Percentiles rank a stretch among this genome's conserved stretches.
phyloP scores from a whole-genome alignment of 2,329 filamentous ascomycete species.

The Aspergillus tanneri region DNA sequence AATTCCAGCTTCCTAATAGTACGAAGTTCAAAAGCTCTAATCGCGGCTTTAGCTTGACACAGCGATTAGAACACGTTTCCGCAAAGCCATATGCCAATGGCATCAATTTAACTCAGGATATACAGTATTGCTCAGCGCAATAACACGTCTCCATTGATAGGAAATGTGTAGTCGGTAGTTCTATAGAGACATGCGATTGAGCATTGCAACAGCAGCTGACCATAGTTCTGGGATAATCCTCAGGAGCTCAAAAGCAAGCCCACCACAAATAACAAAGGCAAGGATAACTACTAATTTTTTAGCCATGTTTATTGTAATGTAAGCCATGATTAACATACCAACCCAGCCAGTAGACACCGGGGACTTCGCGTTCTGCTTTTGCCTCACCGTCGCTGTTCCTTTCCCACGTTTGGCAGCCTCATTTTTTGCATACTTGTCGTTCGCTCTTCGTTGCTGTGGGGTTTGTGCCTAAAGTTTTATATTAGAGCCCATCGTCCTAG shows the following conservation, averaged over 20 bases:
- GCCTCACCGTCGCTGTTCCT: conserved; percentile 44
- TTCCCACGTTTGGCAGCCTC: conserved; percentile 63
- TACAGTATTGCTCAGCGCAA: too few relatives aligned
- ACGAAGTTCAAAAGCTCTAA: too few relatives aligned
- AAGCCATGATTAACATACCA: conserved; percentile 49
- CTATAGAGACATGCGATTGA: background rate
- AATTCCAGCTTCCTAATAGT: too few relatives aligned
- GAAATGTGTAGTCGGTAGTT: background rate
- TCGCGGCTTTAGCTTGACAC: too few relatives aligned
- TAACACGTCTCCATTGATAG: too few relatives aligned
- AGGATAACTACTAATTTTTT: conserved; percentile 52
- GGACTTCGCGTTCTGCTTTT: conserved; percentile 52
- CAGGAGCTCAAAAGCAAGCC: conserved; percentile 35
- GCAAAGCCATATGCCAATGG: too few relatives aligned
- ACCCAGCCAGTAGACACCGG: conserved; percentile 60
- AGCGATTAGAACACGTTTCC: too few relatives aligned
- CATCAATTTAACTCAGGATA: too few relatives aligned
- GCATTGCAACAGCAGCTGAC: background rate
- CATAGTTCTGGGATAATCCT: background rate
- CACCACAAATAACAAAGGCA: conserved; percentile 63
- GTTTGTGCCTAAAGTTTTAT: conserved; percentile 56
- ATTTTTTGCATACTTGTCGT: conserved; percentile 59
- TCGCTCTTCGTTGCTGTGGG: conserved; percentile 63
- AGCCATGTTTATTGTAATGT: conserved; percentile 8
- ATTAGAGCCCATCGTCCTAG: too few relatives aligned